phyloP scores from a whole-genome alignment of 1,284 basidiomycete species.

The Apiotrichum laibachii region DNA sequence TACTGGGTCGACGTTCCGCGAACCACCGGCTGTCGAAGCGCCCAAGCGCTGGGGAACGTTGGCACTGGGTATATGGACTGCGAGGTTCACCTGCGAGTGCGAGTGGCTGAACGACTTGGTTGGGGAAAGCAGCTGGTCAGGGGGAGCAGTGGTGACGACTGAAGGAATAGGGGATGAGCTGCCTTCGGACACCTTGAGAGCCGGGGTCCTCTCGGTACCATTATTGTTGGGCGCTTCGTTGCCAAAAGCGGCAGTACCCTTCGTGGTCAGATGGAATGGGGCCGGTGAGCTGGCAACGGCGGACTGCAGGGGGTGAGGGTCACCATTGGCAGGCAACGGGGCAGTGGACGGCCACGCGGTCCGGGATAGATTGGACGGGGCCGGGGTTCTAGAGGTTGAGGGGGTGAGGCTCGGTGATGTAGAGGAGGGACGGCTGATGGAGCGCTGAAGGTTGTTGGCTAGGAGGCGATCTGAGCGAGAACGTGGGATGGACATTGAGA shows the following conservation, averaged over 20 bases:
- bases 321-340: background rate
- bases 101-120: constrained; percentile 10
- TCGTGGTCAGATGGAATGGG: too few species aligned
- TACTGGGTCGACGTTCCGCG: background rate
- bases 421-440: background rate
- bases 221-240: too few species aligned
- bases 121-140: background rate
- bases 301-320: too few species aligned
- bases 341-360: background rate
- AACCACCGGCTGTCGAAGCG: background rate
- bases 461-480: constrained; percentile 2
- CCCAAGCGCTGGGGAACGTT: constrained; percentile 1
- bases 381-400: background rate
- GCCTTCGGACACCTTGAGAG: too few species aligned
- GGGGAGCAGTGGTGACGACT: background rate
- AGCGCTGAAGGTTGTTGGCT: constrained; percentile 1
- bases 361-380: background rate
- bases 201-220: too few species aligned
- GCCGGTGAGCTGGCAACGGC: too few species aligned
- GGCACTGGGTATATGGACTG: constrained; percentile 17
- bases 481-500: constrained; percentile 10
- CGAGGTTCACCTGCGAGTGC: constrained; percentile 14
- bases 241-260: too few species aligned
- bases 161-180: too few species aligned
- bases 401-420: background rate